These are phyloP conservation scores for Mycena indigotica DNA, from an alignment of 768 basidiomycete genomes.

Conservation along the genomic window DNA sequence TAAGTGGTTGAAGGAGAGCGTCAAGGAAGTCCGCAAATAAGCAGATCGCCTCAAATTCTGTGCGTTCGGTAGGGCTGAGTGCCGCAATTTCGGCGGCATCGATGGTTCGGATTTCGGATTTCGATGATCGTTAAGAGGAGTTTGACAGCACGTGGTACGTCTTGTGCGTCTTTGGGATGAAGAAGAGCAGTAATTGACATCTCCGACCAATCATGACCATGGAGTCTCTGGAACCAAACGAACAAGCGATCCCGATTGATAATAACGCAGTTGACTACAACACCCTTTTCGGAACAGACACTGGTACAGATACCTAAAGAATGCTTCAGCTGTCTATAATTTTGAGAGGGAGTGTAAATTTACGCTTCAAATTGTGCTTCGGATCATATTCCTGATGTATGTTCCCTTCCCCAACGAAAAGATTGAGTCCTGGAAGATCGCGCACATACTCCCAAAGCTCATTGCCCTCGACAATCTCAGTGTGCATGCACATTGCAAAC, in stretches of 20 bases:
- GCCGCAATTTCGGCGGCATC: conserved; percentile 8
- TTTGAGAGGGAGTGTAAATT: neutral
- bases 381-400: conserved; percentile 20
- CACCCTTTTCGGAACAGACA: neutral
- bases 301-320: neutral
- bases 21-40: neutral
- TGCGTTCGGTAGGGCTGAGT: neutral
- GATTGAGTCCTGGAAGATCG: conserved; percentile 18
- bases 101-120: neutral
- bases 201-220: neutral
- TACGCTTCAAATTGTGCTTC: conserved; percentile 22
- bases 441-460: conserved; percentile 12
- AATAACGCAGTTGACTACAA: neutral
- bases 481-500: neutral
- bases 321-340: neutral
- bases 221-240: neutral
- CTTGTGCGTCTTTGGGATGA: neutral
- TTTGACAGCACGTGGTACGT: neutral
- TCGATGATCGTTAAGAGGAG: neutral
- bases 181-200: neutral
- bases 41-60: neutral
- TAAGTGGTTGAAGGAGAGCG: conserved; percentile 16
- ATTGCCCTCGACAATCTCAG: neutral
- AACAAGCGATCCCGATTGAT: neutral
- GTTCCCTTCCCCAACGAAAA: conserved; percentile 13